Percentiles rank a stretch among this genome's conserved stretches.
Conservation (phyloP, 192 early-diverging fungal species). For the Funneliformis geosporum region DNA sequence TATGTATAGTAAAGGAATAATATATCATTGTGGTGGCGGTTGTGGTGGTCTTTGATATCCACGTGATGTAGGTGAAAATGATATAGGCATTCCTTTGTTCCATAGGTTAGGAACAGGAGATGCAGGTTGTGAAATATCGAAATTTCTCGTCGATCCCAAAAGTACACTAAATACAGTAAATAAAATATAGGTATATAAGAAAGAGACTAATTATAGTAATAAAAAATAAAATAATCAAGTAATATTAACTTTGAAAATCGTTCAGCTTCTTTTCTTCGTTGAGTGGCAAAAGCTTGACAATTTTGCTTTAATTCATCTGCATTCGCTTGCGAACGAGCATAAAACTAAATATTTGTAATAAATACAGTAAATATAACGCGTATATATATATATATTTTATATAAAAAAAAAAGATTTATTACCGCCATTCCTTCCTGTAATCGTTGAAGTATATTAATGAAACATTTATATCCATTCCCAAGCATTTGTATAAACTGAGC, state of each 20-base stretch:
- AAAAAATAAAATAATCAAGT: background rate
- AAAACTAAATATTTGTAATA: constrained; percentile 54
- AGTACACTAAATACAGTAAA: background rate
- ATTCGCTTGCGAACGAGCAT: constrained; percentile 34
- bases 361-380: background rate
- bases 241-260: background rate
- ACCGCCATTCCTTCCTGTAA: constrained; percentile 78
- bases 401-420: constrained; percentile 23
- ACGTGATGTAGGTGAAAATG: background rate
- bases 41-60: background rate
- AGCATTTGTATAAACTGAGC: constrained; percentile 78
- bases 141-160: background rate
- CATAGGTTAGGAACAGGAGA: background rate
- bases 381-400: too few relatives aligned
- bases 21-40: background rate
- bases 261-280: background rate
- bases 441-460: constrained; percentile 72
- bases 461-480: constrained; percentile 73
- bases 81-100: constrained; percentile 1
- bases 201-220: background rate
- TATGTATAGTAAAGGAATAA: background rate
- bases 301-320: background rate
- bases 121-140: constrained; percentile 3
- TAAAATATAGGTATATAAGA: background rate
- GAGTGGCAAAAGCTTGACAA: background rate